Base-by-base conservation (phyloP, 2,329 filamentous ascomycete genomes). In the Calonectria pseudoreteaudii region DNA sequence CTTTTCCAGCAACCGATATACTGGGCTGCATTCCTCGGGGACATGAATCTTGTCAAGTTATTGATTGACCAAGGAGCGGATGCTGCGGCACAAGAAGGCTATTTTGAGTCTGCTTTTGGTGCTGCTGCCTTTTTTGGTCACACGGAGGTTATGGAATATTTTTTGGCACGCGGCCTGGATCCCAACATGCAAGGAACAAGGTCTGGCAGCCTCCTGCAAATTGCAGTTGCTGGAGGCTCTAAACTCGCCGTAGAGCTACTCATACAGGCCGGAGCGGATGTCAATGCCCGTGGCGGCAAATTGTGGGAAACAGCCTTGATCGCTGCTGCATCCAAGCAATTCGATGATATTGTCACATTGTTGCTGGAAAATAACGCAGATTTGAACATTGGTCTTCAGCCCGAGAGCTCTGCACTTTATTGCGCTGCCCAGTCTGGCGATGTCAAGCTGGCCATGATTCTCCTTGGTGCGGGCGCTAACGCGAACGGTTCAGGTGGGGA, bases 1-100 rank as follows among this genome's bases (percentile, higher is more conserved):
- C 62, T 66, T 0, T 50, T 66, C 18, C 62, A 66, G n/a, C 62
- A 66, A 16, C 62, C 62, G 3, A 20, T 68, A 11, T 68, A 68
- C 10, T 68, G 50, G 50, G 66, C 66, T 30, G 50, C 50, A 6
- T 58, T 58, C 8, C 50, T 68, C 4, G 66, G 38, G 10, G 36
- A 58, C 30, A 7, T n/a, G 3, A 41, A 7, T n/a, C 36, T 47
- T 13, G 66, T 58, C 1, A 10, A 68, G 18, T 49, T 28, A 4
- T 52, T 68, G 9, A 26, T 68, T 13, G 38, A 44, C 1, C 6
- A 16, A 28, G 66, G 66, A 5, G 50, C 50, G 23, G 66, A 68
- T 16, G 4, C 31, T 1, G 16, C 14, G 1, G 9, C 34, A 23
- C 20, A n/a, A 14, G 50, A 47, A 30, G 66, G 66, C 20, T 31